Base-by-base conservation (phyloP, 257 asterid genomes). In the Penstemon newberryi region DNA sequence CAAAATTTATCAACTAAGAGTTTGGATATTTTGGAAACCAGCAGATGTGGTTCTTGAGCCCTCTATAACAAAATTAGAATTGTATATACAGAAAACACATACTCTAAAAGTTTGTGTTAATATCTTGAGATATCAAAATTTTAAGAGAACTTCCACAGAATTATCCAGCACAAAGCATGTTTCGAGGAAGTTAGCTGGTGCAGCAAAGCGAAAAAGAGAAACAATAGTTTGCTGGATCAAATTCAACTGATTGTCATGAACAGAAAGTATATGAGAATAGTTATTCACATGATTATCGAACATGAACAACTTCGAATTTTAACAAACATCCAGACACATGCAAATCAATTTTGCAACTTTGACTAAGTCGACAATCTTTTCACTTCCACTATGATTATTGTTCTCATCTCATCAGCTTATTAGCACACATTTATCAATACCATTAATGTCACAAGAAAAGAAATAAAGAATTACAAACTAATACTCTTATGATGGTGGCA, bases 121-220 rank as follows among this genome's bases (percentile, higher is more conserved):
- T 40, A 50, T 51, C 50, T 56, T 41, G 18, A 64, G 33, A 53
- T n/a, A 53, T 52, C 5, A 12, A 25, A 13, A 13, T 53, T 52
- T 55, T 42, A 44, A 60, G 52, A 63, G 65, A 54, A 47, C 33
- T 75, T 62, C 10, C 60, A 56, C 8, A 39, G 33, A 72, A 72
- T 49, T 49, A 74, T 61, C 40, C 60, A 44, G 47, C 53, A 62
- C 67, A 70, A 54, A 56, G n/a, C 63, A 66, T 65, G 40, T 52
- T 8, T 19, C 33, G 52, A 13, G 12, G 36, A 45, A 46, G 70
- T 45, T 45, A 9, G 66, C 36, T 18, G 65, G 47, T 11, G 42
- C 18, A 43, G 55, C 15, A 52, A 42, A 18, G 18, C 40, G 11
- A 51, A 45, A 63, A 62, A 38, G 40, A 33, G 56, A 4, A 58